Base-by-base conservation (phyloP, 495 filamentous ascomycete genomes). In the Glonium stellatum region DNA sequence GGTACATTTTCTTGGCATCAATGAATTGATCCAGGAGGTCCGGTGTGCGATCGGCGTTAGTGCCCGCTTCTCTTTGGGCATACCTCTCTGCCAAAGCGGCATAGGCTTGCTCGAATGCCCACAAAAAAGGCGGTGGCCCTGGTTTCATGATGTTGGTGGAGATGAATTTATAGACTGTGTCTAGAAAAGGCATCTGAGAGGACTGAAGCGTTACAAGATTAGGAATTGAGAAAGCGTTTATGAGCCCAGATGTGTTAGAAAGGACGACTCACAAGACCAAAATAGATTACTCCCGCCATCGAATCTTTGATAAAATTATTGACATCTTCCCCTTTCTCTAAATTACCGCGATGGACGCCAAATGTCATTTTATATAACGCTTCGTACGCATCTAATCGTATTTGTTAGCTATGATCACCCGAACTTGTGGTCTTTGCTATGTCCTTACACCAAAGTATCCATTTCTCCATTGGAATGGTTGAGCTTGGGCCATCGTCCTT, bases 301-400 rank as follows among this genome's bases (percentile, higher is more conserved):
- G 71, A 69, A 54, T 55, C 63, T 35, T 62, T 46, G 0, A 72
- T 44, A 56, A 56, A 68, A 60, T 23, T 65, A 60, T 51, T 62
- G 19, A 56, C 52, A 52, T 67, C 64, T 10, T 50, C 35, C 12
- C 56, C 62, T 11, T 21, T 48, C 62, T 58, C 72, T 50, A 55
- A 65, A 60, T 41, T 69, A n/a, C 69, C 72, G 4, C 72, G 55
- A 37, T 62, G 61, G 34, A 70, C 49, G 9, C 67, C 70, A 56
- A 75, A 75, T 31, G 73, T 75, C 34, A 69, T 59, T 46, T 73
- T 64, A 36, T 71, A 67, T 58, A 75, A 72, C 2, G 60, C 64
- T 57, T 75, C 74, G 69, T 70, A 76, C 18, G 74, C 73, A 58
- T 73, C 73, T 75, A 49, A 18, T 19, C 9, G 13, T 18, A 15